Conservation (phyloP, 2,329 filamentous ascomycete genomes). For the Nemania serpens region DNA sequence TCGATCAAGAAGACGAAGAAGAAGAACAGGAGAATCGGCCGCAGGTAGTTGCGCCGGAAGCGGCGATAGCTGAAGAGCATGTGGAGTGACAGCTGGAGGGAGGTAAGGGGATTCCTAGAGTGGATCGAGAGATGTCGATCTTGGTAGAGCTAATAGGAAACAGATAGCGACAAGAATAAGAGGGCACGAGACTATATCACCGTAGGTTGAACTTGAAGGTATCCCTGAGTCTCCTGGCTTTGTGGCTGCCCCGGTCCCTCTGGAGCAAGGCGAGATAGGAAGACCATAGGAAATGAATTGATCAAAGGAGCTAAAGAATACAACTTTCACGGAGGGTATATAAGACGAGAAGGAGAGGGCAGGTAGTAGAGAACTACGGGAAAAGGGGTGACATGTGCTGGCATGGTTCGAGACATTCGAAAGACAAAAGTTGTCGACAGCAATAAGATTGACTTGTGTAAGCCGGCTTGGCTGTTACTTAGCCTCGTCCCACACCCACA, state of each 20-base stretch:
- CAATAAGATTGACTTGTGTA: slow-evolving; percentile 6
- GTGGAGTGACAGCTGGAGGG: slow-evolving; percentile 27
- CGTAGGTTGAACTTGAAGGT: slow-evolving; percentile 7
- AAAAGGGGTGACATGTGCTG: slow-evolving; percentile 8
- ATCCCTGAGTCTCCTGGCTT: slow-evolving; percentile 8
- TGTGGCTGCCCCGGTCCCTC: slow-evolving; percentile 12
- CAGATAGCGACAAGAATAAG: not conserved
- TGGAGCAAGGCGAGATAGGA: slow-evolving; percentile 6
- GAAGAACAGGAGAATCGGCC: slow-evolving; percentile 41
- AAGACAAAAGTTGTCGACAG: not conserved
- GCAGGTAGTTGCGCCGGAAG: slow-evolving; percentile 43
- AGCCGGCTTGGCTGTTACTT: slow-evolving; percentile 6
- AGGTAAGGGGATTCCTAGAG: not conserved
- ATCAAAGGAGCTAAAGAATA: slow-evolving; percentile 3
- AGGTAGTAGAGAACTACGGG: slow-evolving; percentile 27
- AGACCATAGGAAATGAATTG: slow-evolving; percentile 13
- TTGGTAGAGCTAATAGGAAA: not conserved
- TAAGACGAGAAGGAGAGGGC: slow-evolving; percentile 29
- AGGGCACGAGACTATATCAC: slow-evolving; percentile 29
- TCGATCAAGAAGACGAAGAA: slow-evolving; percentile 44
- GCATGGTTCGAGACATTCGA: slow-evolving; percentile 13
- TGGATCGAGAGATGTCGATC: not conserved
- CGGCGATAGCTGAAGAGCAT: slow-evolving; percentile 46
- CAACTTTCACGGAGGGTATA: slow-evolving; percentile 18
- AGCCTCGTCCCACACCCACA: slow-evolving; percentile 1